Evolutionary conservation across 2,329 filamentous ascomycete genomes (phyloP), one percentile per base, ranked within the genome.

Genomic region (Fusarium pininemorale): DNA sequence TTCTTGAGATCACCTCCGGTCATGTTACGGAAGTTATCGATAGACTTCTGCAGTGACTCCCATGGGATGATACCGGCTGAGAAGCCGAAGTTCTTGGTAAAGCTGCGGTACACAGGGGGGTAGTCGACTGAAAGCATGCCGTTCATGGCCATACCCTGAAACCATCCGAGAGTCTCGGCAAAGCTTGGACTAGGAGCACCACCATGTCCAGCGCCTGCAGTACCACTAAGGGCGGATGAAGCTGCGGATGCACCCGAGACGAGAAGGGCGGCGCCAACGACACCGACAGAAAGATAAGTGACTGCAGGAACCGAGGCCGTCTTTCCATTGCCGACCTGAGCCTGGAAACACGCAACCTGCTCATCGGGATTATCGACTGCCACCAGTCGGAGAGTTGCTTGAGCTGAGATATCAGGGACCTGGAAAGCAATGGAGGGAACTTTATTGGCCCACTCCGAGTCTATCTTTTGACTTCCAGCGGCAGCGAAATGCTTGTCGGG

Each of bases 111-210:
- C 42, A 98, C 91, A 41, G 90, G 87, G 8, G 96, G 96, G 76
- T 98, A 95, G 77, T 92, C 90, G 77, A 97, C 95, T 68, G 94
- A 97, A 81, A 98, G 88, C 96, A 98, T 98, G 74, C 96, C 95
- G 82, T 96, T 98, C 86, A 96, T 93, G 35, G 96, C 95, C 87
- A 98, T 93, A 56, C 93, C 92, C 83, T 98, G 95, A 82, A 98
- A 98, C 90, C 94, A 97, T 70, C 92, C 91, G 75, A 98, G 89
- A 54, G 97, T 91, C 79, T 98, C 94, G 50, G 88, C 88, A 81
- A 98, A 98, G 60, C 92, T 94, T 32, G 96, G 96, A 77, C 94
- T 96, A 45, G 92, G 86, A 16, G 92, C 87, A 18, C 87, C 86
- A 20, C 91, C 93, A 59, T 85, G 87, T 42, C 84, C 84, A 16